Conservation (phyloP, 768 basidiomycete genomes). For the Suillus tomentosus region DNA sequence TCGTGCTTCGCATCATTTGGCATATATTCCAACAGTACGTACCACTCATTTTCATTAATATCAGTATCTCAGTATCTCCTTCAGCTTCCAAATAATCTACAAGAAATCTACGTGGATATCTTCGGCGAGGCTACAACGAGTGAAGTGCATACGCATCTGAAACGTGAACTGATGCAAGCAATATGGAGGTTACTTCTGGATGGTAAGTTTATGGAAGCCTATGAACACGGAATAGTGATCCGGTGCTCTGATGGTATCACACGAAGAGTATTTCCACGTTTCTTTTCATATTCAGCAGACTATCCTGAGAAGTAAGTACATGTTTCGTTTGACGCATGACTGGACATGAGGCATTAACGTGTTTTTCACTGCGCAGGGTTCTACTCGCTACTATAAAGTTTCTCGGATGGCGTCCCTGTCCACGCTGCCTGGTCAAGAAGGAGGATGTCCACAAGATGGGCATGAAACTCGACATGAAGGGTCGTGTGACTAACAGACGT, state of each 20-base stretch:
- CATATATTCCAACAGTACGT: conserved; percentile 31
- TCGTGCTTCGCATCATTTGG: conserved; percentile 35
- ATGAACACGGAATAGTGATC: conserved; percentile 23
- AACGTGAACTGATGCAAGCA: conserved; percentile 22
- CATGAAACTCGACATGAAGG: conserved; percentile 10
- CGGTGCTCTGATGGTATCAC: conserved; percentile 12
- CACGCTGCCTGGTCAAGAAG: conserved; percentile 19
- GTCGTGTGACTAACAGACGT: not conserved
- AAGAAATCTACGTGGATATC: not conserved
- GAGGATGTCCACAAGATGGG: conserved; percentile 16
- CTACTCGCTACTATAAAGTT: conserved; percentile 26
- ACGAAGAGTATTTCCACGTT: not conserved
- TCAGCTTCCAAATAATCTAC: conserved; percentile 4
- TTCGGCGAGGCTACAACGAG: not conserved
- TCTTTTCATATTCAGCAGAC: conserved; percentile 23
- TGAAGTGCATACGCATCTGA: conserved; percentile 4
- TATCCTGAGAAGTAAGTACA: conserved; percentile 22
- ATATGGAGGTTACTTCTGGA: conserved; percentile 21
- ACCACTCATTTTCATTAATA: conserved; percentile 22
- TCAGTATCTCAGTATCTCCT: conserved; percentile 15
- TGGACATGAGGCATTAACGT: not conserved
- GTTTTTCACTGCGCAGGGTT: conserved; percentile 1
- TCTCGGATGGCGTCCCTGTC: conserved; percentile 27
- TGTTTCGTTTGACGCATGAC: not conserved
- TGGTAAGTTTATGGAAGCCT: conserved; percentile 23